Evolutionary conservation across 306 rosid genomes (phyloP).

Genomic region (Lathyrus oleraceus): DNA sequence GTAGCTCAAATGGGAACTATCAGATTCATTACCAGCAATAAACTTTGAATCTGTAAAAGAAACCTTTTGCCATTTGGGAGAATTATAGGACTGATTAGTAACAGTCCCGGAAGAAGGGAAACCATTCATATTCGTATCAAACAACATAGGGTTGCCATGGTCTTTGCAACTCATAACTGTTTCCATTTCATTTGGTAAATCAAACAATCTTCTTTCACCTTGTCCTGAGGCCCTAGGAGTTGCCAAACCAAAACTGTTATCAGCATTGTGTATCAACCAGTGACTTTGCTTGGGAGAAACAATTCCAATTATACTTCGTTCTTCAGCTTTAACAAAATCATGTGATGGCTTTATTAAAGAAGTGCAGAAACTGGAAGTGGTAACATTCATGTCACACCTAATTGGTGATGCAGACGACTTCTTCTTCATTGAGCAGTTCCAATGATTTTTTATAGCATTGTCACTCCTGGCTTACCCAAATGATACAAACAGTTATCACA

Average conservation of each 20-base stretch:
- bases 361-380: conserved; percentile 26
- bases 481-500: conserved; percentile 8
- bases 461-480: conserved; percentile 50
- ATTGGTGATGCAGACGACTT: conserved; percentile 41
- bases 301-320: conserved; percentile 28
- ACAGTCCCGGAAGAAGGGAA: conserved; percentile 17
- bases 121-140: conserved; percentile 19
- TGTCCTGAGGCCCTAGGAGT: conserved; percentile 9
- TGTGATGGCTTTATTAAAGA: conserved; percentile 16
- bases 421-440: conserved; percentile 65
- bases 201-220: neutral
- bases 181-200: conserved; percentile 3
- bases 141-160: conserved; percentile 10
- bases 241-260: conserved; percentile 2
- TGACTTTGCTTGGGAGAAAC: conserved; percentile 31
- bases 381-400: conserved; percentile 27
- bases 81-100: conserved; percentile 18
- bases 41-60: conserved; percentile 22
- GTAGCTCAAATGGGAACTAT: conserved; percentile 20
- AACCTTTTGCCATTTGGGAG: conserved; percentile 39
- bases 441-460: conserved; percentile 68
- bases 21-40: conserved; percentile 22
- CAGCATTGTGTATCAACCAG: conserved; percentile 21
- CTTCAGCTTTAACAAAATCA: conserved; percentile 23
- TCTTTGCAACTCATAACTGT: neutral